These are phyloP conservation scores for Agapanthus africanus DNA, from an alignment of 106 monocot species.

Conservation along the genomic window DNA sequence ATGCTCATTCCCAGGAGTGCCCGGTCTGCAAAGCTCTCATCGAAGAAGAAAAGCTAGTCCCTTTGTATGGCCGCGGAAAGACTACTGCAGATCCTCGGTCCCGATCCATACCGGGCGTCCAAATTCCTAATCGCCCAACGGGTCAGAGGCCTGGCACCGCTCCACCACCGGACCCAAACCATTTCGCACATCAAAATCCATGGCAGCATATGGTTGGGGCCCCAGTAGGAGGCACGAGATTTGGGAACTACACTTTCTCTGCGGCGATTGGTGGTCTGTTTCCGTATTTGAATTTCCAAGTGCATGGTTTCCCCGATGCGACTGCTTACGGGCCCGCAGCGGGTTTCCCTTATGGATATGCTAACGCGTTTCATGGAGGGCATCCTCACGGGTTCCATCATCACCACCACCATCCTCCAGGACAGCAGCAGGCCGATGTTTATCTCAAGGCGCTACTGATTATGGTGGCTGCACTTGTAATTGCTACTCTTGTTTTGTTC, in stretches of 20 bases:
- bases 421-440: conserved; percentile 25
- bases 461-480: conserved; percentile 34
- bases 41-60: conserved; percentile 57
- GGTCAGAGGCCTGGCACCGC: conserved; percentile 52
- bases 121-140: conserved; percentile 45
- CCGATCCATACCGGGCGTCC: conserved; percentile 28
- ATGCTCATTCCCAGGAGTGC: conserved; percentile 57
- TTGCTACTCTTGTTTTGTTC: conserved; percentile 30
- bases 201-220: conserved; percentile 32
- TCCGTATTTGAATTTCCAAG: conserved; percentile 40
- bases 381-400: conserved; percentile 21
- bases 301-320: conserved; percentile 35
- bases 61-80: conserved; percentile 60
- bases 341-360: conserved; percentile 30
- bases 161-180: conserved; percentile 29
- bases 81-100: conserved; percentile 35
- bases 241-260: conserved; percentile 38
- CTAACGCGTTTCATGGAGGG: conserved; percentile 30
- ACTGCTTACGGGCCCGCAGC: conserved; percentile 27
- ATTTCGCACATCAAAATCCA: conserved; percentile 25
- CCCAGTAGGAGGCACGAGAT: conserved; percentile 15
- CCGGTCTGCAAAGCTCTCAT: conserved; percentile 66
- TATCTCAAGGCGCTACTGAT: conserved; percentile 30
- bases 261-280: conserved; percentile 30
- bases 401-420: neutral